phyloP scores from a whole-genome alignment of 768 basidiomycete genomes.

The Tubosaeta sp. region DNA sequence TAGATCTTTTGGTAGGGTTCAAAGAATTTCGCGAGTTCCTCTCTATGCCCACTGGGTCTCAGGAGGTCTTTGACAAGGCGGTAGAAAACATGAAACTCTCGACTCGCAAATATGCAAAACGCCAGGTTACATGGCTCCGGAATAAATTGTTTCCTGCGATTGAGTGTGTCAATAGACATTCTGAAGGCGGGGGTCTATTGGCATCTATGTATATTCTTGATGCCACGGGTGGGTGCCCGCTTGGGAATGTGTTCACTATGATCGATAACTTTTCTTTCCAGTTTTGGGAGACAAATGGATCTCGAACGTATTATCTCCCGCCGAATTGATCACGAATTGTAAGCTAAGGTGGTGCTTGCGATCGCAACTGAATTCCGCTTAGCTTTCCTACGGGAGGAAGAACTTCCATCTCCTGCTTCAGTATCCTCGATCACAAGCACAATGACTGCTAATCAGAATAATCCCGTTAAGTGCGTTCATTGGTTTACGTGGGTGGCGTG shows the following conservation, averaged over 20 bases:
- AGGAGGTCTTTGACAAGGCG: conserved; percentile 47
- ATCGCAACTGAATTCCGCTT: conserved; percentile 3
- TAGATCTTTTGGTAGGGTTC: conserved; percentile 57
- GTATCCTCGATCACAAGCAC: conserved; percentile 52
- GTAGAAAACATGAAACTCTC: conserved; percentile 79
- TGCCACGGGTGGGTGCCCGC: conserved; percentile 53
- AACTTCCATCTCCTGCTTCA: conserved; percentile 52
- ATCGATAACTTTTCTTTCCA: conserved; percentile 19
- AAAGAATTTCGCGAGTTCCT: conserved; percentile 82
- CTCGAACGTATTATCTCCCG: conserved; percentile 49
- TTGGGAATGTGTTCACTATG: not conserved
- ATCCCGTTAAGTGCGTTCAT: conserved; percentile 43
- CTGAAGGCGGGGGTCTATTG: conserved; percentile 17
- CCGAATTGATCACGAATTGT: conserved; percentile 49
- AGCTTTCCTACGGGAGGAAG: conserved; percentile 49
- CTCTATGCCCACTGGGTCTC: conserved; percentile 36
- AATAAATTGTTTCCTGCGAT: conserved; percentile 83
- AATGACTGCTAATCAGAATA: conserved; percentile 45
- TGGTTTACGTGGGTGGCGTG: not conserved
- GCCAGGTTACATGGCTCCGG: conserved; percentile 88
- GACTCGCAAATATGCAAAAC: conserved; percentile 87
- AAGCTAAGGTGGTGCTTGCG: conserved; percentile 4
- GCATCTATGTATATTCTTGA: conserved; percentile 58
- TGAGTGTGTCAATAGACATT: conserved; percentile 41
- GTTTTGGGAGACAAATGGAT: conserved; percentile 57